Conservation (phyloP, 192 early-diverging fungal species). For the Backusella tuberculispora region DNA sequence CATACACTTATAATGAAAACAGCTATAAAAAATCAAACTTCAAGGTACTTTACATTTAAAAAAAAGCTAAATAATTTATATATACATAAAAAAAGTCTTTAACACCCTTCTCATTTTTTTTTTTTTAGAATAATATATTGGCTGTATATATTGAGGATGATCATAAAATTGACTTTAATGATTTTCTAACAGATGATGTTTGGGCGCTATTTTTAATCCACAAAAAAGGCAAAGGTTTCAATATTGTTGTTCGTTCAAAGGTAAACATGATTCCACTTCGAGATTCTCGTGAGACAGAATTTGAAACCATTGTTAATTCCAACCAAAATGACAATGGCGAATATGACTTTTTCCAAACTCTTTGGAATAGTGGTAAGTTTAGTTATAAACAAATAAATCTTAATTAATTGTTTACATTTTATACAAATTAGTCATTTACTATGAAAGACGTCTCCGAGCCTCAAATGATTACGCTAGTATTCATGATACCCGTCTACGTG, state of each 20-base stretch:
- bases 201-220: slow-evolving; percentile 10
- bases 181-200: slow-evolving; percentile 11
- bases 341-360: slow-evolving; percentile 7
- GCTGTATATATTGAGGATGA: slow-evolving; percentile 20
- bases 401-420: background rate
- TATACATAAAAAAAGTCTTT: background rate
- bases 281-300: slow-evolving; percentile 18
- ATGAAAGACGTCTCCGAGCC: slow-evolving; percentile 15
- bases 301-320: slow-evolving; percentile 10
- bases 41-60: background rate
- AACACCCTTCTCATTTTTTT: background rate
- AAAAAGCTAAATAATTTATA: background rate
- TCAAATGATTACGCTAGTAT: background rate
- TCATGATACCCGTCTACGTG: background rate
- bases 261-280: background rate
- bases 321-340: background rate
- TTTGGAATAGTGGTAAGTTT: slow-evolving; percentile 21
- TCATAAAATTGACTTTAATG: slow-evolving; percentile 8
- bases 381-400: background rate
- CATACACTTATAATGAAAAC: slow-evolving; percentile 8
- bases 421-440: background rate
- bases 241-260: slow-evolving; percentile 6
- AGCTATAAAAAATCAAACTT: background rate
- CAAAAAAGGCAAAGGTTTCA: slow-evolving; percentile 9
- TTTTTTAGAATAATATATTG: slow-evolving; percentile 17